phyloP scores from a whole-genome alignment of 2,329 filamentous ascomycete genomes.

The Pyricularia sp. region DNA sequence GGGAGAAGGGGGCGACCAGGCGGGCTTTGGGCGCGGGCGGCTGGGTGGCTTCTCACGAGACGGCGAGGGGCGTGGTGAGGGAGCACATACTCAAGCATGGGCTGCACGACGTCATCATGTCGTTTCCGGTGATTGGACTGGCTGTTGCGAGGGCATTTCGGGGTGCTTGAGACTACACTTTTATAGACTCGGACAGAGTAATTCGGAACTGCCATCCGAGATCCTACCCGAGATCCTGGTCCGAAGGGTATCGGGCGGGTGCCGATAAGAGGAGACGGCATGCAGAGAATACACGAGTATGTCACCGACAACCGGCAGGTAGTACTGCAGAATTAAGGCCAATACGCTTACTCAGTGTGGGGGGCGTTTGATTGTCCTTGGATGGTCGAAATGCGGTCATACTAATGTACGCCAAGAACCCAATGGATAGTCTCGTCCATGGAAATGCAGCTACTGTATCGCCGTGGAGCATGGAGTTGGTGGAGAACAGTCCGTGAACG shows the following conservation, averaged over 20 bases:
- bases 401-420: neutral
- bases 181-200: neutral
- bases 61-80: constrained; percentile 32
- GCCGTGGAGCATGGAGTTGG: neutral
- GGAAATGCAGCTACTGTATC: neutral
- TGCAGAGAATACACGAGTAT: neutral
- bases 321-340: neutral
- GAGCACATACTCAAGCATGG: constrained; percentile 43
- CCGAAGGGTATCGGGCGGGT: neutral
- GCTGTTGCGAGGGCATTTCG: constrained; percentile 36
- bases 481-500: neutral
- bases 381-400: neutral
- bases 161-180: neutral
- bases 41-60: constrained; percentile 33
- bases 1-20: constrained; percentile 24
- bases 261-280: neutral
- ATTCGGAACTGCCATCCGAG: neutral
- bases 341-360: neutral
- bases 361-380: neutral
- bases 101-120: constrained; percentile 45
- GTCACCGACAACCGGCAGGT: neutral
- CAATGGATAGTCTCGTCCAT: neutral
- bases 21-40: constrained; percentile 33
- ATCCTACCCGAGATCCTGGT: neutral
- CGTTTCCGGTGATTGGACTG: constrained; percentile 37